Evolutionary conservation across 2,329 filamentous ascomycete genomes (phyloP).

Genomic region (Colletotrichum graminicola): DNA sequence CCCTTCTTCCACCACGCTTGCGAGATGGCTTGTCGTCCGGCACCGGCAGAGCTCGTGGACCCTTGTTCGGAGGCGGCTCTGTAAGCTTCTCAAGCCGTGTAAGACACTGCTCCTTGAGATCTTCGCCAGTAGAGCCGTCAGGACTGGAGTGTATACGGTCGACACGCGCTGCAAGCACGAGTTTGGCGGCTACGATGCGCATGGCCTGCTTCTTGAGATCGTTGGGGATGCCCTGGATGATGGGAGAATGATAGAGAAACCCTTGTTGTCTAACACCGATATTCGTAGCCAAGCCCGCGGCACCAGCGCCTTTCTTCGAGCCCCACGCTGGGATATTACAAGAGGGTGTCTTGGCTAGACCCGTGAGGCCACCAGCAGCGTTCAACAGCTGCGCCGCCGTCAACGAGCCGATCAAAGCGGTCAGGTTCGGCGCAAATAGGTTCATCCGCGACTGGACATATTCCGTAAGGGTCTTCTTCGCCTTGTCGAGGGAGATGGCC

Average conservation of each 20-base stretch:
- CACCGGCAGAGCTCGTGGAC: slow-evolving; percentile 85
- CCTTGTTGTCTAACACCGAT: slow-evolving; percentile 91
- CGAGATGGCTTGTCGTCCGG: slow-evolving; percentile 95
- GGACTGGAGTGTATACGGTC: slow-evolving; percentile 86
- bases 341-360: slow-evolving; percentile 90
- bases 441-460: slow-evolving; percentile 99
- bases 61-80: slow-evolving; percentile 90
- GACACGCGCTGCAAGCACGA: slow-evolving; percentile 91
- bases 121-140: slow-evolving; percentile 85
- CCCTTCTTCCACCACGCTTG: slow-evolving; percentile 91
- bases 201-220: slow-evolving; percentile 94
- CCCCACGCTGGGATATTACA: slow-evolving; percentile 94
- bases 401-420: slow-evolving; percentile 88
- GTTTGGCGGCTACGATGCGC: slow-evolving; percentile 93
- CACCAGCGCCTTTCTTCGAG: slow-evolving; percentile 84
- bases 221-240: slow-evolving; percentile 83
- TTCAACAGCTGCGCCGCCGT: slow-evolving; percentile 98
- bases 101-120: slow-evolving; percentile 84
- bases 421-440: slow-evolving; percentile 93
- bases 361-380: slow-evolving; percentile 87
- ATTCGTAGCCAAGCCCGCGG: slow-evolving; percentile 89
- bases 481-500: slow-evolving; percentile 86
- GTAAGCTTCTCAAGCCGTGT: slow-evolving; percentile 92
- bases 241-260: slow-evolving; percentile 90
- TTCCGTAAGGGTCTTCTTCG: slow-evolving; percentile 87